Base-by-base conservation (phyloP, 2,329 filamentous ascomycete genomes). In the Talaromyces piceae region DNA sequence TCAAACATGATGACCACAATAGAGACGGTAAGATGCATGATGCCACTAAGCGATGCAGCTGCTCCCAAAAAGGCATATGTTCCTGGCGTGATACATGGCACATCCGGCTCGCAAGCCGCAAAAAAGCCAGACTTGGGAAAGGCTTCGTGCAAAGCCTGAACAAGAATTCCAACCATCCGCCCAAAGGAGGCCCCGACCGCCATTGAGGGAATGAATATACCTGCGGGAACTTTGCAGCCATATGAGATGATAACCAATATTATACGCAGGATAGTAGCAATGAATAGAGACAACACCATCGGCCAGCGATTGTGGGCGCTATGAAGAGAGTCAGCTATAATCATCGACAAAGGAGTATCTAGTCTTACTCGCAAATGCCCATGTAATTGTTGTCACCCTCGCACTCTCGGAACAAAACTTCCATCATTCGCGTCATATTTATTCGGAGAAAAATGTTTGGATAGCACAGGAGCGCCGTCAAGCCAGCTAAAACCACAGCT, bases 1-100 rank as follows among this genome's bases (percentile, higher is more conserved):
- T 98, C 93, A 63, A 97, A 97, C 93, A 98, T 97, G 68, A 98
- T 98, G 62, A 98, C 93, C 2, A 96, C 91, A 8, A 98, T 90
- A 0, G 91, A 94, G 13, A 98, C 84, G 0, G 91, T 96, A 56
- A 98, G 87, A 68, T 97, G 93, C 91, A 97, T 98, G 63, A 97
- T 96, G 8, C 93, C 93, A 66, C 87, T 91, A 22, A 98, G 76
- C 0, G 93, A 88, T 2, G 93, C 91, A 0, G 84, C 93, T 4
- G 93, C 93, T 39, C 93, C 93, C 0, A 98, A 77, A 59, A 98
- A 95, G 5, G 93, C 93, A 64, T 98, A 98, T 1, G 93, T 97
- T 8, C 93, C 93, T 0, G 93, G 93, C 0, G 93, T 98, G 60
- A 98, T 97, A 67, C 93, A 98, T 1, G 91, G 88, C 33, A 90